These are phyloP conservation scores for Trichoderma oligosporum DNA, from an alignment of 2,329 filamentous ascomycete species.

Conservation along the genomic window DNA sequence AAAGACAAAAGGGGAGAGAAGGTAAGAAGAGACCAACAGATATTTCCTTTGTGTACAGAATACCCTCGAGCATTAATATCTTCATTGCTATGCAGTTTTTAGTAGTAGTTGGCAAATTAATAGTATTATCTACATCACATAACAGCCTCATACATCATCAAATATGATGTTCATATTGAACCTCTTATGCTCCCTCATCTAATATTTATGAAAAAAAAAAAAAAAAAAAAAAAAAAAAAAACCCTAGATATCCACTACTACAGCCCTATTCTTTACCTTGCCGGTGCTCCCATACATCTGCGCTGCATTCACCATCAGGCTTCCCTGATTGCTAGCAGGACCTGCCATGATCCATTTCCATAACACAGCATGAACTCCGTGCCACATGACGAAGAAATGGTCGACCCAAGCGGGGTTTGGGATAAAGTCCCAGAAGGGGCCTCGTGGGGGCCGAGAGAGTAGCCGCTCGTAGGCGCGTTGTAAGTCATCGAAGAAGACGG, in stretches of 20 bases:
- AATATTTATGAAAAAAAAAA: not conserved
- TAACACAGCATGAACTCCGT: constrained; percentile 46
- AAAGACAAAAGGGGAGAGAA: not conserved
- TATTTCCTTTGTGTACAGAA: constrained; percentile 8
- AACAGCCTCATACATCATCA: not conserved
- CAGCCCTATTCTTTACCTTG: constrained; percentile 40
- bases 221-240: not conserved
- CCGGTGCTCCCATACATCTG: constrained; percentile 54
- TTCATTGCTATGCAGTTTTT: not conserved
- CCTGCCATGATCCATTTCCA: constrained; percentile 58
- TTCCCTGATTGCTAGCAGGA: constrained; percentile 46
- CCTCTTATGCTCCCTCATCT: not conserved
- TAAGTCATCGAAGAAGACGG: constrained; percentile 69
- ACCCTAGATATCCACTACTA: constrained; percentile 34
- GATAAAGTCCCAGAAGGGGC: constrained; percentile 44
- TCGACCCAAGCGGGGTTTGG: constrained; percentile 47
- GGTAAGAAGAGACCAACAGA: not conserved
- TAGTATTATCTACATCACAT: not conserved
- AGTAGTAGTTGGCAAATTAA: not conserved
- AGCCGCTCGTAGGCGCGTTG: constrained; percentile 70
- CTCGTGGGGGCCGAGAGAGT: constrained; percentile 41
- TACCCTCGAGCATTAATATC: not conserved
- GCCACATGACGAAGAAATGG: constrained; percentile 41
- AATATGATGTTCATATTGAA: no score
- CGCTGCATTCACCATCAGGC: constrained; percentile 54